Base-by-base conservation (phyloP, 2,329 filamentous ascomycete genomes). In the Alternaria rosae region DNA sequence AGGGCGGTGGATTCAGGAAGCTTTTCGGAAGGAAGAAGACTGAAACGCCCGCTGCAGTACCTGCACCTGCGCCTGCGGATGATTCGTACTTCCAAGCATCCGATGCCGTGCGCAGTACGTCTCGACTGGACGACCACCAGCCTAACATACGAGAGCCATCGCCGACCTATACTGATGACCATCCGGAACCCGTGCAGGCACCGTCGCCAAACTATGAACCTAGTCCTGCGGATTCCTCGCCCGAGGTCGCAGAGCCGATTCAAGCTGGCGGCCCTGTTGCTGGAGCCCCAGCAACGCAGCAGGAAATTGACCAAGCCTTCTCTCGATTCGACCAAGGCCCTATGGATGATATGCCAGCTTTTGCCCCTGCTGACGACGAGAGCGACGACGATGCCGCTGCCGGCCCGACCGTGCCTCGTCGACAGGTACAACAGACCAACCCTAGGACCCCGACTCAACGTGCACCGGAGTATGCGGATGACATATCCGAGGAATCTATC, bases 281-380 rank as follows among this genome's bases (percentile, higher is more conserved):
- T 6, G 86, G 85, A 5, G 84, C 90, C 35, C 86, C 88, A 70
- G 88, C 85, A 1, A 80, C 91, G 64, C 85, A 84, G 8, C 80
- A 81, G 43, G 85, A 90, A 68, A 86, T 88, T n/a, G 82, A 84
- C 30, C 80, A 85, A 11, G 89, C 89, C 58, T 89, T 89, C 72
- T 86, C 86, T 15, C 84, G 83, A 23, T 98, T 98, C 74, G 91
- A 95, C 73, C 94, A 98, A 80, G 95, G 94, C 3, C 95, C 95
- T 2, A 85, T 97, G 23, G 80, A 87, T 10, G 93, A 98, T 59
- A 91, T 95, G 77, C 94, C 95, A 4, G 92, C 93, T 1, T 97
- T 96, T 74, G 85, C 88, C 11, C 92, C 92, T 11, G 75, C 78
- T 5, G 75, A 79, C 4, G 79, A 80, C 21, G 73, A 78, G 10